These are phyloP conservation scores for Rhizophlyctis rosea DNA, from an alignment of 192 early-diverging fungal species.

Conservation along the genomic window DNA sequence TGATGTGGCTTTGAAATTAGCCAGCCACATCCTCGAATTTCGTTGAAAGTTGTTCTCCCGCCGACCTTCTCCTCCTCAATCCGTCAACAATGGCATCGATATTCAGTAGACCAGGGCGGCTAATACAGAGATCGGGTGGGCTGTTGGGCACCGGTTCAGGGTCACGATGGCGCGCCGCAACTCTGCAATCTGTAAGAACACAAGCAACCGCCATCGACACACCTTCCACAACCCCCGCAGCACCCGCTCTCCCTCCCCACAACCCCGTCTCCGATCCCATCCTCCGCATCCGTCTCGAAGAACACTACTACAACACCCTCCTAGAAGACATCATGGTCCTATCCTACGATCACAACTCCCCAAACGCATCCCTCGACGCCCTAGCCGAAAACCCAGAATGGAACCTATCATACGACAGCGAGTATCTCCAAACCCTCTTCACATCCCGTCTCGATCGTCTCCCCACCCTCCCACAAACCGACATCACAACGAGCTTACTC, in stretches of 20 bases:
- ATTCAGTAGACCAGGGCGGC: no score
- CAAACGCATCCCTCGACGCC: conserved; percentile 30
- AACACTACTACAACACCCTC: conserved; percentile 70
- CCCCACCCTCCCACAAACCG: conserved; percentile 28
- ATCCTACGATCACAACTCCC: conserved; percentile 65
- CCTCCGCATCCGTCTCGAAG: conserved; percentile 55
- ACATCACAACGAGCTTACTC: conserved; percentile 45
- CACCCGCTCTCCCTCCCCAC: background rate
- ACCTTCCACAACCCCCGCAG: background rate
- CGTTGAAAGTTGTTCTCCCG: no score
- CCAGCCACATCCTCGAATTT: no score
- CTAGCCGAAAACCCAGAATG: conserved; percentile 18
- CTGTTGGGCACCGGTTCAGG: no score
- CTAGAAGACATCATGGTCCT: conserved; percentile 74
- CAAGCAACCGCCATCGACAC: no score
- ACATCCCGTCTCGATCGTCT: conserved; percentile 24
- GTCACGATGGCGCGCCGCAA: no score
- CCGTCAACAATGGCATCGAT: no score
- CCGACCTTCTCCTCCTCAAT: no score
- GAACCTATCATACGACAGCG: conserved; percentile 8
- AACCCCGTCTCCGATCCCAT: conserved; percentile 7
- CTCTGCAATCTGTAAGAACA: no score
- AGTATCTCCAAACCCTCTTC: conserved; percentile 20
- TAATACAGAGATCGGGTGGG: no score
- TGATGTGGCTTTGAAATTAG: no score